phyloP scores from a whole-genome alignment of 176 grass and related monocot genomes.

The Panicum miliaceum region DNA sequence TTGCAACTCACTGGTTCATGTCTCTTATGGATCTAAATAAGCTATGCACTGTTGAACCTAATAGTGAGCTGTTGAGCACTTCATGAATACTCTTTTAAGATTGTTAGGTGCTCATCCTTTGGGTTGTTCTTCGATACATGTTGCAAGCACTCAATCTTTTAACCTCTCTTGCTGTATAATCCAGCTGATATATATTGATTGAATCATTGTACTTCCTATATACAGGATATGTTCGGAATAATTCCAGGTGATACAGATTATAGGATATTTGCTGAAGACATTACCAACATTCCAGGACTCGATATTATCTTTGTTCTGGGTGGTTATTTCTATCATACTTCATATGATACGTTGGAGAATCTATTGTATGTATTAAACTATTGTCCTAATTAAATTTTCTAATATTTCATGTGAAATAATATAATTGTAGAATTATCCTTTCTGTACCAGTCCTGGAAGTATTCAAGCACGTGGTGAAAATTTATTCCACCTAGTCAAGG shows the following conservation, averaged over 20 bases:
- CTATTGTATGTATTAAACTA: slow-evolving; percentile 72
- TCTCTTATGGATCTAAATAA: slow-evolving; percentile 5
- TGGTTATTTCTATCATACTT: slow-evolving; percentile 99
- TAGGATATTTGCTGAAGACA: slow-evolving; percentile 97
- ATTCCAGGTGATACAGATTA: slow-evolving; percentile 99
- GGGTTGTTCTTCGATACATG: background rate
- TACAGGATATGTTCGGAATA: slow-evolving; percentile 99
- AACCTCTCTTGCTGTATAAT: background rate
- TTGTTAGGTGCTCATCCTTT: background rate
- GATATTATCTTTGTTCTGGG: slow-evolving; percentile 99
- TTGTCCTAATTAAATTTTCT: slow-evolving; percentile 14
- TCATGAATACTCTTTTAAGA: background rate
- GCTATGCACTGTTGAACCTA: background rate
- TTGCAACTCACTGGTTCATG: background rate
- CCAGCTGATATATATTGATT: slow-evolving; percentile 24
- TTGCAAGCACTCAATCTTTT: background rate
- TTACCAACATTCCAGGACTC: slow-evolving; percentile 89
- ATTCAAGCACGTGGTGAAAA: slow-evolving; percentile 99
- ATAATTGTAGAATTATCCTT: slow-evolving; percentile 26
- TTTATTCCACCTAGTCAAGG: slow-evolving; percentile 81
- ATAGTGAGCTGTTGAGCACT: background rate
- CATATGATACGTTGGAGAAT: slow-evolving; percentile 90
- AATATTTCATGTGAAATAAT: slow-evolving; percentile 35
- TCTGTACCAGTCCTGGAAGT: slow-evolving; percentile 86
- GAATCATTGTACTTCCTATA: slow-evolving; percentile 15